Evolutionary conservation across 306 rosid species (phyloP).

Genomic region (Cucurbita ficifolia): DNA sequence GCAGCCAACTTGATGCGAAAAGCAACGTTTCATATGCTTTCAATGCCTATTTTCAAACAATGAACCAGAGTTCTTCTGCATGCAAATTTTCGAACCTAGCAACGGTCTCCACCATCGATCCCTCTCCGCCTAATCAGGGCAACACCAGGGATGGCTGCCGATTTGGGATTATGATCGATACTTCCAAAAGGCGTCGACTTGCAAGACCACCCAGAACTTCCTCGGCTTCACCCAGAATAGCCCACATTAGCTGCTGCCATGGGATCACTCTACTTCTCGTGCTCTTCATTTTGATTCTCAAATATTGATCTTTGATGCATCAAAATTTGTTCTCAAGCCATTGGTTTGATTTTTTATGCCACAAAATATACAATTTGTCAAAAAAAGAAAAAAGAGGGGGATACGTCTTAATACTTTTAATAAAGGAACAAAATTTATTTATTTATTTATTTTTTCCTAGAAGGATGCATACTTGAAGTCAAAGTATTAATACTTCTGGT

Average conservation of each 20-base stretch:
- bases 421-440: no score
- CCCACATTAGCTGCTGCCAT: not conserved
- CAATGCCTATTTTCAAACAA: conserved; percentile 58
- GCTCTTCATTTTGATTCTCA: not conserved
- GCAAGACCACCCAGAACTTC: not conserved
- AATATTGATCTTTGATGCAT: not conserved
- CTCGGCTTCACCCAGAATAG: not conserved
- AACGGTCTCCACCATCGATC: conserved; percentile 27
- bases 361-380: not conserved
- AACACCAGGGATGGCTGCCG: conserved; percentile 20
- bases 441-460: no score
- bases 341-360: not conserved
- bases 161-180: conserved; percentile 74
- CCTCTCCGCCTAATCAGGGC: conserved; percentile 27
- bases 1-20: conserved; percentile 42
- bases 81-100: conserved; percentile 48
- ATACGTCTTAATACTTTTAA: no score
- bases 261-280: not conserved
- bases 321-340: not conserved
- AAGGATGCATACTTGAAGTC: no score
- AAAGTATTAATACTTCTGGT: no score
- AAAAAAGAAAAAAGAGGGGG: no score
- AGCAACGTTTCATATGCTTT: conserved; percentile 81
- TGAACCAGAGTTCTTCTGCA: conserved; percentile 50
- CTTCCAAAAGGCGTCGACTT: conserved; percentile 5